Percentiles rank a stretch among this genome's conserved stretches.
Conservation (phyloP, 176 grass and related monocot genomes). For the Chloris gayana region DNA sequence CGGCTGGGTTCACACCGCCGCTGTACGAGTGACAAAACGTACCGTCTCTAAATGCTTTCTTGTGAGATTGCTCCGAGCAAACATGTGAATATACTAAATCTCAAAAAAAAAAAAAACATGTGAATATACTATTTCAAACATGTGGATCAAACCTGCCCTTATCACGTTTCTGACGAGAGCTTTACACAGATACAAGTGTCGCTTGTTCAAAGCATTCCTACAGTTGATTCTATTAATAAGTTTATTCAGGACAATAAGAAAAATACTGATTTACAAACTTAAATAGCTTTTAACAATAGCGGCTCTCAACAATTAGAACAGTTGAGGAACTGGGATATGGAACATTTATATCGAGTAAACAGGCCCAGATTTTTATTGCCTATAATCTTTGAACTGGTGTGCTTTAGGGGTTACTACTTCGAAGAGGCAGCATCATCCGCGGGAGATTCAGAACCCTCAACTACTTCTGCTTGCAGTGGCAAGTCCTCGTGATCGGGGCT, state of each 20-base stretch:
- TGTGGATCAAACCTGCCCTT: neutral
- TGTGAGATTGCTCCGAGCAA: too few relatives aligned
- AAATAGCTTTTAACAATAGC: neutral
- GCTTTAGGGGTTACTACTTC: neutral
- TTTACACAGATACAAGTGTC: too few relatives aligned
- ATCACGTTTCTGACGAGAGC: neutral
- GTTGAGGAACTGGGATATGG: neutral
- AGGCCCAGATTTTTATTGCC: neutral
- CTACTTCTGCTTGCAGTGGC: neutral
- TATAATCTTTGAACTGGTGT: neutral
- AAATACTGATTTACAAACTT: neutral
- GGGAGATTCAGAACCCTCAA: slow-evolving; percentile 16
- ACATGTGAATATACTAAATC: too few relatives aligned
- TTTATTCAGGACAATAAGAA: neutral
- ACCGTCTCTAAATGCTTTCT: too few relatives aligned
- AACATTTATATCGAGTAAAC: neutral
- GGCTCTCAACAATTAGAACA: neutral
- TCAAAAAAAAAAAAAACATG: too few relatives aligned
- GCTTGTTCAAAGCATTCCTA: neutral
- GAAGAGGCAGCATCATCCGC: neutral
- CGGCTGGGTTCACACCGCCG: too few relatives aligned
- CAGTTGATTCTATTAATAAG: neutral
- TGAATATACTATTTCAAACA: too few relatives aligned
- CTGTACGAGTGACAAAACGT: too few relatives aligned
- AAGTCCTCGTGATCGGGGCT: neutral